phyloP scores from a whole-genome alignment of 2,329 filamentous ascomycete genomes.

The Harringtonia lauricola region DNA sequence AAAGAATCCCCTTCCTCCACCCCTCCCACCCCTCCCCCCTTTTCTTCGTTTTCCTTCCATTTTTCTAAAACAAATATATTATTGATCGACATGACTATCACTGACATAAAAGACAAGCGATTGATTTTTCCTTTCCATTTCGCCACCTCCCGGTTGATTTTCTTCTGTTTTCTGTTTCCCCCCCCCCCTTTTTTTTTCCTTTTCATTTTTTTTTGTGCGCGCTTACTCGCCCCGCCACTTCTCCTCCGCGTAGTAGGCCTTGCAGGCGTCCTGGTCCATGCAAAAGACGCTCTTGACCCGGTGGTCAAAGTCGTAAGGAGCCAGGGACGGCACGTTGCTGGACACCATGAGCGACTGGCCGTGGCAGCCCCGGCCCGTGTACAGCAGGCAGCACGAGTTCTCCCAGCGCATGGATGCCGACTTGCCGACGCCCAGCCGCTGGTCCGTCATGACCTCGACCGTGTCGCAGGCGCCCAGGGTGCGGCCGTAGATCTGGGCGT shows the following conservation, averaged over 20 bases:
- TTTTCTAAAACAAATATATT: too few species aligned
- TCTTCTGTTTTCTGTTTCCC: too few species aligned
- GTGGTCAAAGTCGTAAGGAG: constrained; percentile 6
- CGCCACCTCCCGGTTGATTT: too few species aligned
- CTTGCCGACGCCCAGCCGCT: constrained; percentile 2
- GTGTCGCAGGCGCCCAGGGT: constrained; percentile 1
- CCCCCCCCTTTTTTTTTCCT: background rate
- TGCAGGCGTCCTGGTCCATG: background rate
- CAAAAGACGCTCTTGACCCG: constrained; percentile 4
- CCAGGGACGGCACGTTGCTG: background rate
- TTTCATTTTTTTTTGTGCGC: background rate
- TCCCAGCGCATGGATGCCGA: background rate
- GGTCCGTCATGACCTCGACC: background rate
- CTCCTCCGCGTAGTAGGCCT: background rate
- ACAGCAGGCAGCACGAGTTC: constrained; percentile 4
- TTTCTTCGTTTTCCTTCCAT: too few species aligned
- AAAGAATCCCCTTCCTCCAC: too few species aligned
- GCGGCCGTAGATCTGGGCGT: background rate
- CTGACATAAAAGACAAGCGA: too few species aligned
- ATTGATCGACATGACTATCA: too few species aligned
- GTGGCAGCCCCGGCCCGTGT: constrained; percentile 1
- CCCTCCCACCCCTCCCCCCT: too few species aligned
- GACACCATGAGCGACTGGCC: background rate
- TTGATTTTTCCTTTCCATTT: too few species aligned
- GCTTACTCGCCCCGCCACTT: background rate